Evolutionary conservation across 352 stramenopile genomes (phyloP).

Genomic region (Phytophthora cryptogea): DNA sequence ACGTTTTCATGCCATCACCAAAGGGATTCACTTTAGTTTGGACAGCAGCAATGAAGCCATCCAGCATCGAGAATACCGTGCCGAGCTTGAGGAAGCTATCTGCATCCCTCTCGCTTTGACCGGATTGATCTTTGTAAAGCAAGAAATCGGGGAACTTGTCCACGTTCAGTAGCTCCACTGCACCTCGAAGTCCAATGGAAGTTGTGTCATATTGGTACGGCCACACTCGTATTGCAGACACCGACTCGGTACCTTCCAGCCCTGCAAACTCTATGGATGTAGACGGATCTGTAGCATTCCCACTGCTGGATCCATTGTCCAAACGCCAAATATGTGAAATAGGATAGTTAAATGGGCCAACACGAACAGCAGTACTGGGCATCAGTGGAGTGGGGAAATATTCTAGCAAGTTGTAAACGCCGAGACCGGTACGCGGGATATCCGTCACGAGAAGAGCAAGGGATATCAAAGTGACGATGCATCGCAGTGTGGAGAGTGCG

Average conservation of each 20-base stretch:
- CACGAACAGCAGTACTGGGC: conserved; percentile 31
- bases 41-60: conserved; percentile 29
- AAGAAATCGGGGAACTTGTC: conserved; percentile 31
- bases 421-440: conserved; percentile 53
- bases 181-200: conserved; percentile 35
- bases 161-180: conserved; percentile 30
- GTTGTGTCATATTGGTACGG: conserved; percentile 47
- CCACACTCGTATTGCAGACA: conserved; percentile 20
- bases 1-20: background rate
- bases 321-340: conserved; percentile 37
- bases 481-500: conserved; percentile 34
- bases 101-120: background rate
- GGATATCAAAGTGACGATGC: conserved; percentile 39
- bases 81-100: conserved; percentile 22
- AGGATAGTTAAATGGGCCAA: conserved; percentile 50
- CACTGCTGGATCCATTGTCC: background rate
- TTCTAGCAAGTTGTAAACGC: conserved; percentile 23
- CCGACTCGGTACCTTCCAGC: conserved; percentile 13
- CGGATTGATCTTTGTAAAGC: conserved; percentile 17
- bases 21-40: background rate
- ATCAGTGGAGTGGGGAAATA: conserved; percentile 26
- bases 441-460: conserved; percentile 48
- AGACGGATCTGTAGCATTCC: background rate
- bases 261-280: conserved; percentile 15
- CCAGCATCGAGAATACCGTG: conserved; percentile 41